These are phyloP conservation scores for Hibiscus syriacus DNA, from an alignment of 345 rosid species.

Conservation along the genomic window DNA sequence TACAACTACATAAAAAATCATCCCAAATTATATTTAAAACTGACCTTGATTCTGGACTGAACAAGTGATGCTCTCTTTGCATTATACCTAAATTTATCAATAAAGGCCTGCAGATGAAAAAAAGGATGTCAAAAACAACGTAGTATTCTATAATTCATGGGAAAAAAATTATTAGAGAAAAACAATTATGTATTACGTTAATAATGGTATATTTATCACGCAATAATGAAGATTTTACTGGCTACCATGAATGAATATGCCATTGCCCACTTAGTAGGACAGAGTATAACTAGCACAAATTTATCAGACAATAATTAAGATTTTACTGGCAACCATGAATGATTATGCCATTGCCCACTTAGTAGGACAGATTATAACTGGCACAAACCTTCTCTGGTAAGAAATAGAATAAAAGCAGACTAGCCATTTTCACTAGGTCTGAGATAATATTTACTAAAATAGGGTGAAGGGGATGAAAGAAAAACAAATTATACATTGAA, in stretches of 20 bases:
- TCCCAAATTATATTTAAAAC: constrained; percentile 4
- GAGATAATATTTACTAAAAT: background rate
- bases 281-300: too few species aligned
- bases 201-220: background rate
- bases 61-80: constrained; percentile 99
- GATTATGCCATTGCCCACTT: background rate
- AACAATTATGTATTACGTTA: background rate
- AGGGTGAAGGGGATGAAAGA: background rate
- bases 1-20: constrained; percentile 4
- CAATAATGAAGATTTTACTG: background rate
- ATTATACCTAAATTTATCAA: constrained; percentile 96
- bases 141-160: constrained; percentile 5
- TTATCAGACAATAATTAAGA: background rate
- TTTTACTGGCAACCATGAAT: background rate
- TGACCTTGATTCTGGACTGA: constrained; percentile 98
- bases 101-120: constrained; percentile 56
- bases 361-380: background rate
- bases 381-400: background rate
- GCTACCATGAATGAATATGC: background rate
- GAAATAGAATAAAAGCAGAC: constrained; percentile 5
- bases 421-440: background rate
- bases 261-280: background rate
- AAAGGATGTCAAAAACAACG: constrained; percentile 10
- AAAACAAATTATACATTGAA: background rate
- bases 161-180: background rate